These are phyloP conservation scores for Chenopodium quinoa DNA, from an alignment of 148 eudicot species.

Conservation along the genomic window DNA sequence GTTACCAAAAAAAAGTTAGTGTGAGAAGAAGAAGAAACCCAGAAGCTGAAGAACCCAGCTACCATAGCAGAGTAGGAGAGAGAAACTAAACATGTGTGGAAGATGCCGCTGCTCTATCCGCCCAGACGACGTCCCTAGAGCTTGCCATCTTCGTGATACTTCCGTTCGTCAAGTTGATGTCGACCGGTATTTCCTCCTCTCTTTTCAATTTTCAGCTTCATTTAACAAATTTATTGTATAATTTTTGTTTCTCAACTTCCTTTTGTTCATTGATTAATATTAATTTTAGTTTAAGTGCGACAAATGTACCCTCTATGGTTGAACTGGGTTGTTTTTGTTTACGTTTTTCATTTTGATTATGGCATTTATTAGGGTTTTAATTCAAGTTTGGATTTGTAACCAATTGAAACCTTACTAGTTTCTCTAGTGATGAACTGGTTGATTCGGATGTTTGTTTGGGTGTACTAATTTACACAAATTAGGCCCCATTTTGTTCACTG, in stretches of 20 bases:
- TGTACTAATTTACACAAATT: too few relatives aligned
- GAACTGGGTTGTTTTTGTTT: too few relatives aligned
- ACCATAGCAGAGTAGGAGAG: constrained; percentile 11
- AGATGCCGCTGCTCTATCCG: constrained; percentile 70
- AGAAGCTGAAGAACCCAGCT: background rate
- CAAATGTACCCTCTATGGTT: too few relatives aligned
- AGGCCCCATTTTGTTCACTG: too few relatives aligned
- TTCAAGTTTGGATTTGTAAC: background rate
- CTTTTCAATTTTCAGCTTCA: background rate
- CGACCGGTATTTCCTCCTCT: constrained; percentile 46
- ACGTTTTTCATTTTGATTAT: too few relatives aligned
- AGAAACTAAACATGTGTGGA: constrained; percentile 52
- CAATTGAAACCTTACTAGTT: background rate
- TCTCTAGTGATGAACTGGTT: too few relatives aligned
- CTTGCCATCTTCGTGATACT: constrained; percentile 53
- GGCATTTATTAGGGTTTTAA: constrained; percentile 5
- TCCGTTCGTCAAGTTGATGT: constrained; percentile 57
- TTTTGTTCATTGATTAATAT: too few relatives aligned
- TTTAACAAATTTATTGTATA: background rate
- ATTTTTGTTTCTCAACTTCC: background rate
- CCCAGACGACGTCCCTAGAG: constrained; percentile 57
- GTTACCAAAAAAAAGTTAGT: constrained; percentile 9
- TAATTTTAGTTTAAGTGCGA: too few relatives aligned
- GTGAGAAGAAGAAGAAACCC: background rate
- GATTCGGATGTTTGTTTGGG: too few relatives aligned